Evolutionary conservation across 192 early-diverging fungal species (phyloP).

Genomic region (Coemansia sp.): DNA sequence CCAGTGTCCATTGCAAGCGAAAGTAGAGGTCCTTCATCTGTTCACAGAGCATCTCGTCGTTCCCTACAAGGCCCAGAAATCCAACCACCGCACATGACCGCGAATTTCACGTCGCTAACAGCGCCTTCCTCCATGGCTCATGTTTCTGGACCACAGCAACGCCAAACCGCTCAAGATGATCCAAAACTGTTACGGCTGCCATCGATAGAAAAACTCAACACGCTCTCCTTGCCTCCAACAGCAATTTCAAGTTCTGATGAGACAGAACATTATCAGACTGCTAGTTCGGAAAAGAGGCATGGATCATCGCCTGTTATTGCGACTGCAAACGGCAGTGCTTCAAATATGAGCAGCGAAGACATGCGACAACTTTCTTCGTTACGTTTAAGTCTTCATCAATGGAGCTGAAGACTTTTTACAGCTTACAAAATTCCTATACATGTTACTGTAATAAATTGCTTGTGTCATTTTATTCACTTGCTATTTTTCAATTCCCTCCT

Average conservation of each 20-base stretch:
- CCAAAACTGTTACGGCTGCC: constrained; percentile 17
- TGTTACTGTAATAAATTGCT: background rate
- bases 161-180: background rate
- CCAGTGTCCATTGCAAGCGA: constrained; percentile 11
- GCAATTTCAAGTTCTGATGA: background rate
- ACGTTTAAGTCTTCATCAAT: constrained; percentile 40
- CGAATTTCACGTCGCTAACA: background rate
- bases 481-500: background rate
- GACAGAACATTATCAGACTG: background rate
- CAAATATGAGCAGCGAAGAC: constrained; percentile 51
- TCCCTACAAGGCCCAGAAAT: background rate
- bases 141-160: background rate
- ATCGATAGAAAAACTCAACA: constrained; percentile 31
- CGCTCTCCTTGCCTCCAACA: background rate
- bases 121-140: constrained; percentile 11
- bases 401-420: background rate
- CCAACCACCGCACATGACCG: constrained; percentile 9
- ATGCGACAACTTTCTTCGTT: constrained; percentile 47
- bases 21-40: background rate
- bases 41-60: background rate
- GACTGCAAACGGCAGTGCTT: background rate
- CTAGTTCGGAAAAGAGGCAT: constrained; percentile 7
- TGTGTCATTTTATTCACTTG: background rate
- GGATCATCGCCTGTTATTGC: background rate
- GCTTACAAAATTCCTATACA: background rate